Percentiles rank a stretch among this genome's conserved stretches.
Evolutionary conservation across 1,284 basidiomycete species (phyloP).

Genomic region (Leccinum subatratum): DNA sequence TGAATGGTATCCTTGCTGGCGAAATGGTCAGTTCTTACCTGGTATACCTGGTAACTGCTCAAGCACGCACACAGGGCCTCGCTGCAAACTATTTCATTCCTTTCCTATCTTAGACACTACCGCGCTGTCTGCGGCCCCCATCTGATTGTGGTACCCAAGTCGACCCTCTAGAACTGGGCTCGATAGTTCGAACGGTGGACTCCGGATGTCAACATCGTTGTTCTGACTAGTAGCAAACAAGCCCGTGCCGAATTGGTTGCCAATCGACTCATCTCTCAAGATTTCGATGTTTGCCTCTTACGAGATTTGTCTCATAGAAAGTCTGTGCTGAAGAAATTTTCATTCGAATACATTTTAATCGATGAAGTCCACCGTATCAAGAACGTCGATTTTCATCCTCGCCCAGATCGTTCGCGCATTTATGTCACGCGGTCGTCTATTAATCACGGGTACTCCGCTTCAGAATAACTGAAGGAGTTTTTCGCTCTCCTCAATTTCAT

Average conservation of each 20-base stretch:
- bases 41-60: neutral
- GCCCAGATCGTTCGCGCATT: constrained; percentile 94
- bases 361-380: constrained; percentile 99
- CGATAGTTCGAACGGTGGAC: constrained; percentile 94
- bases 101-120: constrained; percentile 90
- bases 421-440: constrained; percentile 79
- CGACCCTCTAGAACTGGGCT: constrained; percentile 94
- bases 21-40: constrained; percentile 68
- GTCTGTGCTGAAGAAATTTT: constrained; percentile 86
- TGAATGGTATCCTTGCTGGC: constrained; percentile 91
- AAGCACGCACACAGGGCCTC: constrained; percentile 62
- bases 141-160: constrained; percentile 95
- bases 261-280: constrained; percentile 74
- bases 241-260: constrained; percentile 83
- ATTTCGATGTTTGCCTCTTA: constrained; percentile 97
- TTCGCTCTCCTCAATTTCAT: constrained; percentile 96
- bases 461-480: constrained; percentile 98
- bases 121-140: constrained; percentile 77
- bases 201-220: constrained; percentile 79
- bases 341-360: constrained; percentile 97
- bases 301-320: constrained; percentile 98
- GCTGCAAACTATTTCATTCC: constrained; percentile 95
- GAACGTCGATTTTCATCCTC: constrained; percentile 93
- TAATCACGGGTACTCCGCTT: constrained; percentile 96
- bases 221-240: constrained; percentile 85